Conservation (phyloP, 2,329 filamentous ascomycete species). For the Myriosclerotinia duriaeana region DNA sequence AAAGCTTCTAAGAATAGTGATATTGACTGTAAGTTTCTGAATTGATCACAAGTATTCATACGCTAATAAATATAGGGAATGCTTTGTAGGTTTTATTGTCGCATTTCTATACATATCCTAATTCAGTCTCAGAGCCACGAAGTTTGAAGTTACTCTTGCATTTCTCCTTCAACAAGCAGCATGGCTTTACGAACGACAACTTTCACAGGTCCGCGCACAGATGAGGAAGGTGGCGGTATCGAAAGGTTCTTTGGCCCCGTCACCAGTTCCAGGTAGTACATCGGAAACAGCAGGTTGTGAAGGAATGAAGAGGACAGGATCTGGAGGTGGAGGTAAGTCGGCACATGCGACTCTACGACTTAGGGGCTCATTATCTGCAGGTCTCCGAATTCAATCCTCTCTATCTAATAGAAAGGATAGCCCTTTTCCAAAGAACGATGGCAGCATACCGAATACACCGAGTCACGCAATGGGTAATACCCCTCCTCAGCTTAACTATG, state of each 20-base stretch:
- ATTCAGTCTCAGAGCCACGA: slow-evolving; percentile 55
- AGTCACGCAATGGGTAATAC: slow-evolving; percentile 32
- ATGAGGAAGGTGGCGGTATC: slow-evolving; percentile 72
- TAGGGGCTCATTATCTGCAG: slow-evolving; percentile 26
- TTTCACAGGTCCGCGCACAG: slow-evolving; percentile 85
- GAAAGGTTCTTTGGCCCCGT: slow-evolving; percentile 55
- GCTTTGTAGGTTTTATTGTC: slow-evolving; percentile 60
- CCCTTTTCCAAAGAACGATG: slow-evolving; percentile 33
- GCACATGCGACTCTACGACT: slow-evolving; percentile 26
- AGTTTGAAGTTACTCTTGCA: slow-evolving; percentile 80
- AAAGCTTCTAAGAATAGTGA: slow-evolving; percentile 74
- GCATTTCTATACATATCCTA: not conserved
- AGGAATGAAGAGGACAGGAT: slow-evolving; percentile 53
- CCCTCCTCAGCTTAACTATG: not conserved
- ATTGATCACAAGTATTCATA: not conserved
- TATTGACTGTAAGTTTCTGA: slow-evolving; percentile 69
- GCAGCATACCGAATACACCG: slow-evolving; percentile 30
- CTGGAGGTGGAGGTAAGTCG: slow-evolving; percentile 43
- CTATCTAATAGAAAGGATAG: slow-evolving; percentile 38
- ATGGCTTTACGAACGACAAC: slow-evolving; percentile 88
- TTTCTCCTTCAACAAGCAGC: slow-evolving; percentile 92
- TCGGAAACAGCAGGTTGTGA: slow-evolving; percentile 44
- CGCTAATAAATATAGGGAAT: slow-evolving; percentile 58
- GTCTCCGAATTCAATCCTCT: slow-evolving; percentile 36
- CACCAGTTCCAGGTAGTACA: slow-evolving; percentile 55